These are phyloP conservation scores for Phanerochaete sordida DNA, from an alignment of 768 basidiomycete genomes.

Conservation along the genomic window DNA sequence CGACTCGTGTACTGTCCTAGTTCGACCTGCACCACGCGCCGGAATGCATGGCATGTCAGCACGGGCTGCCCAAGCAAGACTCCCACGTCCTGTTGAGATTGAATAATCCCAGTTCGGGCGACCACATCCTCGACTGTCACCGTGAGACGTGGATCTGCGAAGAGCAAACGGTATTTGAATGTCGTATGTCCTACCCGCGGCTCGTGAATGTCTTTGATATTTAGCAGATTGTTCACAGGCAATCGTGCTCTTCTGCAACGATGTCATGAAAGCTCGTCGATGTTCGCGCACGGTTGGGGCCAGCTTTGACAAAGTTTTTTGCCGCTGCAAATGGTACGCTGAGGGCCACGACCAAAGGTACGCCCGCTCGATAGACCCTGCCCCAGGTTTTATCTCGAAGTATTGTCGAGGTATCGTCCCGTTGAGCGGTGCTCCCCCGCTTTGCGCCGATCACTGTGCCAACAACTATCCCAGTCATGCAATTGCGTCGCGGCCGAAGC, in stretches of 20 bases:
- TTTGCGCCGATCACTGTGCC: slow-evolving; percentile 80
- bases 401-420: no score
- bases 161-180: slow-evolving; percentile 88
- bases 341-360: slow-evolving; percentile 85
- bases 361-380: background rate
- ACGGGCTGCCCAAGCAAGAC: no score
- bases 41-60: no score
- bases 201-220: background rate
- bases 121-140: no score
- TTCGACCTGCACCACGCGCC: no score
- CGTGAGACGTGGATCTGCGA: no score
- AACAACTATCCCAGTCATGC: slow-evolving; percentile 75
- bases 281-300: slow-evolving; percentile 81
- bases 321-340: no score
- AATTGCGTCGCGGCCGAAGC: slow-evolving; percentile 90
- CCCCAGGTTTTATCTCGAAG: no score
- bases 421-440: slow-evolving; percentile 65
- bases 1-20: no score
- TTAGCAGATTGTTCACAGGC: no score
- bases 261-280: slow-evolving; percentile 83
- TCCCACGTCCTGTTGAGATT: no score
- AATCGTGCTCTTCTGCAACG: slow-evolving; percentile 78
- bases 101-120: no score
- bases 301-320: slow-evolving; percentile 85
- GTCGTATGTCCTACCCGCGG: slow-evolving; percentile 44